A percentile compares a stretch with the other conserved stretches of the same genome.
Evolutionary conservation across 768 basidiomycete species (phyloP).

Genomic region (Leucosporidium scottii): DNA sequence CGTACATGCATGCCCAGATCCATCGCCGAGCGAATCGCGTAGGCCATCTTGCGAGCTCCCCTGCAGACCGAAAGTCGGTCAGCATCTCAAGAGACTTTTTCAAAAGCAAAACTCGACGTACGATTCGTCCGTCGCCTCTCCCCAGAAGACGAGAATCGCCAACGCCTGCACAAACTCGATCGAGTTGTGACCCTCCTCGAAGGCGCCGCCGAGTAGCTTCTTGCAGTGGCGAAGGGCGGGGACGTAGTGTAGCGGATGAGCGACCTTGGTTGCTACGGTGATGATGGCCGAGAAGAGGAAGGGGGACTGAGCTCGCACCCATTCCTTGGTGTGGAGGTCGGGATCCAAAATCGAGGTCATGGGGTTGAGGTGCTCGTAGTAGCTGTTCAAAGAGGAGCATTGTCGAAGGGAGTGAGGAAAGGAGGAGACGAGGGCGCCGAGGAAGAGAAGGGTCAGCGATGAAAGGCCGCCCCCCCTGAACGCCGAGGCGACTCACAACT

Average conservation of each 20-base stretch:
- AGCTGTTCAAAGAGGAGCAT: slow-evolving; percentile 29
- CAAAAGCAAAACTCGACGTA: background rate
- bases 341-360: slow-evolving; percentile 87
- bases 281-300: slow-evolving; percentile 78
- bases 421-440: slow-evolving; percentile 7
- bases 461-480: too few relatives aligned
- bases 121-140: slow-evolving; percentile 62
- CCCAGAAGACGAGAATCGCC: slow-evolving; percentile 83
- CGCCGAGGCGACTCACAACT: slow-evolving; percentile 3
- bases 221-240: slow-evolving; percentile 64
- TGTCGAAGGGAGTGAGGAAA: too few relatives aligned
- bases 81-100: too few relatives aligned
- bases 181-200: slow-evolving; percentile 67
- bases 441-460: background rate
- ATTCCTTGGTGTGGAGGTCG: slow-evolving; percentile 67
- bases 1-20: slow-evolving; percentile 4
- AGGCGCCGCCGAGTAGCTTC: slow-evolving; percentile 67
- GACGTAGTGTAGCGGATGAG: slow-evolving; percentile 60
- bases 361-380: slow-evolving; percentile 77
- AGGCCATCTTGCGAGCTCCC: slow-evolving; percentile 13
- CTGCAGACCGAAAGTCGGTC: too few relatives aligned
- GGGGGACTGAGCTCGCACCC: slow-evolving; percentile 70
- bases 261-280: slow-evolving; percentile 79
- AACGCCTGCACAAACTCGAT: slow-evolving; percentile 86
- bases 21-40: slow-evolving; percentile 11